Evolutionary conservation across 257 asterid genomes (phyloP).

Genomic region (Plantago ovata): DNA sequence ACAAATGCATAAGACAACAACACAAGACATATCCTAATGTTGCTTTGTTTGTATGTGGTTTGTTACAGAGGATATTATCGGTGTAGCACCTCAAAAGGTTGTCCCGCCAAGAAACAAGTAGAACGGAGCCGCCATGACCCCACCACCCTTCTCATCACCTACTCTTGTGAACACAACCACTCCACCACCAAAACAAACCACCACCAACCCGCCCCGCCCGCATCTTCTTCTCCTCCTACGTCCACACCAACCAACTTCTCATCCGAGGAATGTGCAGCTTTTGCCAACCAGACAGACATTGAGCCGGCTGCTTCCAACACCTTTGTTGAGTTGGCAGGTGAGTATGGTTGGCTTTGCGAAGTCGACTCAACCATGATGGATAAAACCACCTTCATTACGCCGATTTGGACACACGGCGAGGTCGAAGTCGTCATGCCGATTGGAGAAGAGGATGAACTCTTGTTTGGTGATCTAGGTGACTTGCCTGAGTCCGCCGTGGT

Average conservation of each 20-base stretch:
- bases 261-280: constrained; percentile 35
- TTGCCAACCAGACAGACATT: constrained; percentile 35
- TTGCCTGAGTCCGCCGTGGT: constrained; percentile 69
- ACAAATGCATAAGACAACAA: too few species aligned
- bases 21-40: too few species aligned
- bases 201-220: too few species aligned
- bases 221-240: constrained; percentile 11
- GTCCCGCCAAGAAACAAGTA: constrained; percentile 21
- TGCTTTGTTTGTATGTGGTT: too few species aligned
- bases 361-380: constrained; percentile 51
- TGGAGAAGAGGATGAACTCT: constrained; percentile 63
- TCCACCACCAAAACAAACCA: neutral
- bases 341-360: constrained; percentile 62
- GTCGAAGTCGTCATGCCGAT: constrained; percentile 45
- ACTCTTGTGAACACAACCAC: constrained; percentile 16
- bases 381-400: constrained; percentile 43
- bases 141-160: constrained; percentile 12
- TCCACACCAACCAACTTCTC: constrained; percentile 24
- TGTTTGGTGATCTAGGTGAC: constrained; percentile 80
- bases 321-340: constrained; percentile 53
- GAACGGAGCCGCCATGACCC: constrained; percentile 19
- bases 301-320: constrained; percentile 32
- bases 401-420: constrained; percentile 45
- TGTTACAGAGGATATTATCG: constrained; percentile 17
- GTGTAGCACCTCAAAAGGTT: constrained; percentile 24